Evolutionary conservation across 176 grass and related monocot species (phyloP), one percentile per base, ranked within the genome.

Genomic region (Triticum timopheevii): DNA sequence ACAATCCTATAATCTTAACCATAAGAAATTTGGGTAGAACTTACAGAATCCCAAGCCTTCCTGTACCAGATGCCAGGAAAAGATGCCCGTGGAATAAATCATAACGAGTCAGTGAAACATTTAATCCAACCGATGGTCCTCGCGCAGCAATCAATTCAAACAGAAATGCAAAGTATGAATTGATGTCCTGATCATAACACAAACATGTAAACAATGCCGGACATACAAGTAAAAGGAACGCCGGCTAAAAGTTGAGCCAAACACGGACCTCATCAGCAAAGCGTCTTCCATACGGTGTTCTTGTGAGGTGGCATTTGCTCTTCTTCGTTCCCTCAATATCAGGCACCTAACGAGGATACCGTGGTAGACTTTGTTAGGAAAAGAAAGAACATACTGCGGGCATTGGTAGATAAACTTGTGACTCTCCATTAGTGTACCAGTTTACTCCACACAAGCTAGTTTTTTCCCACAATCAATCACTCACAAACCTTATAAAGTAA

Each of bases 31-130:
- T 44, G 28, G 3, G 9, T 84, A 64, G 8, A 3, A 91, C 97
- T 92, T 89, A 98, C 97, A 94, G 86, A 47, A 96, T 94, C 83
- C 97, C 92, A 76, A 98, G 88, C 44, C 96, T 91, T 90, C 93
- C 93, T 27, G 84, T 87, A 33, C 76, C 83, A 59, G 81, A 85
- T 81, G 92, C 92, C 84, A 98, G 88, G 82, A 98, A 98, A 50
- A 98, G 76, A 85, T 98, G 93, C 2, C 96, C 93, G 70, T 98
- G 96, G 85, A 98, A 96, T 69, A 98, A 79, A 80, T 98, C 93
- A 1, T 94, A 92, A 20, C 92, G 92, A 87, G 12, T 91, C 47
- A 98, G 88, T 5, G 93, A 92, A 42, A 92, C 67, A 80, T 98
- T 95, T 70, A 95, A 91, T 69, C 93, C 93, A 84, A 98, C 73